phyloP scores from a whole-genome alignment of 1,139 yeast genomes.

The Debaryomyces coudertii region DNA sequence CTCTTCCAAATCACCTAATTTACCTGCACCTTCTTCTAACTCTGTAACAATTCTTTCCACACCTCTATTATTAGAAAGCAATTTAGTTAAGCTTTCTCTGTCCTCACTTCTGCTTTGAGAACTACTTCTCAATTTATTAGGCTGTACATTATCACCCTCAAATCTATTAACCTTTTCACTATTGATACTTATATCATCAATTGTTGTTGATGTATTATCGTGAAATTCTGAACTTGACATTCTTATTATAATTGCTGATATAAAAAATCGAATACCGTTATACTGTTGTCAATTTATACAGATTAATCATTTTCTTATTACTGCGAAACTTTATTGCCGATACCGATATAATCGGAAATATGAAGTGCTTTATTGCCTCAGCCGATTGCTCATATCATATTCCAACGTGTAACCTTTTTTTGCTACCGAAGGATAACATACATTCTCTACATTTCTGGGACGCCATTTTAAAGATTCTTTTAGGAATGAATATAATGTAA shows the following conservation, averaged over 20 bases:
- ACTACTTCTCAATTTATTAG: neutral
- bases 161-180: neutral
- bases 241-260: neutral
- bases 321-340: slow-evolving; percentile 1
- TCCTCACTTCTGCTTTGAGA: neutral
- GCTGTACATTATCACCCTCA: neutral
- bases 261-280: neutral
- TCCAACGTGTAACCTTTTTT: neutral
- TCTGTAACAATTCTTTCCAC: slow-evolving; percentile 37
- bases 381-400: neutral
- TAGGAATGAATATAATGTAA: no score
- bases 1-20: slow-evolving; percentile 56
- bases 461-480: no score
- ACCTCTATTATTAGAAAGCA: slow-evolving; percentile 34
- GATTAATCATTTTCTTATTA: neutral
- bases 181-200: slow-evolving; percentile 6
- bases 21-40: slow-evolving; percentile 45
- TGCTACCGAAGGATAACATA: neutral
- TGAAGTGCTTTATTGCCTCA: neutral
- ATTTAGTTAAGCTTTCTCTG: neutral
- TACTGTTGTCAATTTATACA: neutral
- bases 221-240: slow-evolving; percentile 3
- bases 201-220: slow-evolving; percentile 3
- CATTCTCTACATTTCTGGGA: no score
- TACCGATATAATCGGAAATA: neutral